These are phyloP conservation scores for Pleodorina starrii DNA, from an alignment of 139 green algal genomes.

Conservation along the genomic window DNA sequence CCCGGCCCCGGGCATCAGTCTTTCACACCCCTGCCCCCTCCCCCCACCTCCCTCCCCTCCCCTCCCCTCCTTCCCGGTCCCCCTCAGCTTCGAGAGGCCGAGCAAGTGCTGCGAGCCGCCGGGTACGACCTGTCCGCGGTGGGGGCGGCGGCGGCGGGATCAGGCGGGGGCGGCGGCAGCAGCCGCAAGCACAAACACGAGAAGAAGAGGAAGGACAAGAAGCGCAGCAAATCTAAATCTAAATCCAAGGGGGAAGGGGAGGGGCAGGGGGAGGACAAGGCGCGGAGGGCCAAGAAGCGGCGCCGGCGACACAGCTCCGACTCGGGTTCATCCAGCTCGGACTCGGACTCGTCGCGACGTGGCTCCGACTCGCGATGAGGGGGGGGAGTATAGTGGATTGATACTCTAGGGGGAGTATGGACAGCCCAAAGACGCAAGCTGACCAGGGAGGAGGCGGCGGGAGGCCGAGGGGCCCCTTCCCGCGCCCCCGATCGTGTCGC, in stretches of 20 bases:
- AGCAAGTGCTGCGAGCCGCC: constrained; percentile 39
- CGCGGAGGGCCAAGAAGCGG: not conserved
- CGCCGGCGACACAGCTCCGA: too few relatives aligned
- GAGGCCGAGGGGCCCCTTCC: too few relatives aligned
- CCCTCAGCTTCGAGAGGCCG: constrained; percentile 27
- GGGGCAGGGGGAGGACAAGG: not conserved
- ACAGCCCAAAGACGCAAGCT: too few relatives aligned
- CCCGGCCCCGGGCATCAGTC: too few relatives aligned
- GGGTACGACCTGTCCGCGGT: constrained; percentile 35
- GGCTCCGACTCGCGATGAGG: too few relatives aligned
- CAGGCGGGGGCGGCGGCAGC: not conserved
- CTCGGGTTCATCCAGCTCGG: not conserved
- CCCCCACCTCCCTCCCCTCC: not conserved
- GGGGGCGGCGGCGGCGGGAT: not conserved
- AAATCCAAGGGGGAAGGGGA: constrained; percentile 10
- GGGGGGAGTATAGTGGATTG: too few relatives aligned
- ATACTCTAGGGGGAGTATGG: too few relatives aligned
- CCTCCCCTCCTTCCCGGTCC: not conserved
- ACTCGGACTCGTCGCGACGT: not conserved
- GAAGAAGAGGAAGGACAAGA: too few relatives aligned
- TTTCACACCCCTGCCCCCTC: not conserved
- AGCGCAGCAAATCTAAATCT: constrained; percentile 20
- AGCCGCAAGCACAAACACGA: constrained; percentile 24
- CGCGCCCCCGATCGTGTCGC: too few relatives aligned
- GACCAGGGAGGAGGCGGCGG: too few relatives aligned